Base-by-base conservation (phyloP, 768 basidiomycete species). In the Multifurca ochricompacta region DNA sequence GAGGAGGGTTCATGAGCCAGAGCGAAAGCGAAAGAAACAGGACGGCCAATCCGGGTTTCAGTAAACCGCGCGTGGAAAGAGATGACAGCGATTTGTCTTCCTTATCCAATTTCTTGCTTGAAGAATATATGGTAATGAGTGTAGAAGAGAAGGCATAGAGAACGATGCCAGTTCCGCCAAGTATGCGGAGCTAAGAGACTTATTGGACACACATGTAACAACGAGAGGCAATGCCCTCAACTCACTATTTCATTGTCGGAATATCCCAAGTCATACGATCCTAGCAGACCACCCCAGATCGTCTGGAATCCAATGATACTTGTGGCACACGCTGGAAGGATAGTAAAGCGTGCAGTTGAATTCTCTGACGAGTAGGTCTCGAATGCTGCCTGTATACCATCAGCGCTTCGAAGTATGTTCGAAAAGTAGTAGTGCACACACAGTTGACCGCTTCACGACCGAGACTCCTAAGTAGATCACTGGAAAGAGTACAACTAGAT, bases 401-500 rank as follows among this genome's bases (percentile, higher is more conserved):
- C 27, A 42, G 43, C 25, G 23, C 35, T 19, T 13, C 18, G 6
- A 25, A 44, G 27, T 28, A 46, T 4, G 13, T 25, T 37, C 36
- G n/a, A 35, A 30, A 18, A 36, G 13, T 34, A 23, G 32, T 19
- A 16, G 2, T 13, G 4, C 25, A 2, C 28, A 68, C 76, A 57
- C 54, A 77, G 71, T 66, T 47, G 72, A 62, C 18, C 62, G 67
- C 56, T 71, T 69, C 28, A 77, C 73, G 41, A 79, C 66, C 9
- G 75, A 74, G 11, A 76, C 71, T 18, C 79, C 72, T 21, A 80
- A 59, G 53, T 75, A 78, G 23, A 78, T 66, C 44, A 87, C 65
- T 1, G 87, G 86, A 13, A 71, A 74, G 25, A 88, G 67, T 11
- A 83, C 78, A 27, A 65, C 47, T 8, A 70, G 62, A 68, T 90